phyloP scores from a whole-genome alignment of 352 stramenopile genomes.

The Phytophthora hybrid region DNA sequence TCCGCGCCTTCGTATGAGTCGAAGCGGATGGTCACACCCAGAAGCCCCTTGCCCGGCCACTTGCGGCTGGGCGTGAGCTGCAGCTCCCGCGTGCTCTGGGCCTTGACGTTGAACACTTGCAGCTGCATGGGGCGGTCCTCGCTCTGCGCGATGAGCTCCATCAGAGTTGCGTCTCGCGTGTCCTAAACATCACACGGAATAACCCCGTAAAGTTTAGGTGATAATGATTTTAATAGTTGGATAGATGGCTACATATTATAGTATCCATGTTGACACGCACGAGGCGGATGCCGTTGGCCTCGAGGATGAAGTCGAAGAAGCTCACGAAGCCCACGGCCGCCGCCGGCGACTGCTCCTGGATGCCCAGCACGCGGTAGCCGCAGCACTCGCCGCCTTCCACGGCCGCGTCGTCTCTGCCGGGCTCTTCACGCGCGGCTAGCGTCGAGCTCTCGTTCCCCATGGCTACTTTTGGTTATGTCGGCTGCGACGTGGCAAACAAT shows the following conservation, averaged over 20 bases:
- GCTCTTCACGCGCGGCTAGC: constrained; percentile 18
- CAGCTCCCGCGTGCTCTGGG: constrained; percentile 73
- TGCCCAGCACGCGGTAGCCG: constrained; percentile 96
- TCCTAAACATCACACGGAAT: constrained; percentile 42
- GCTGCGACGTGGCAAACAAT: background rate
- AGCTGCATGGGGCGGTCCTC: constrained; percentile 81
- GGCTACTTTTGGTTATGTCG: background rate
- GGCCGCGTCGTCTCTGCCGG: constrained; percentile 27
- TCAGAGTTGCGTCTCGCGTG: constrained; percentile 88
- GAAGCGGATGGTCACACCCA: constrained; percentile 98
- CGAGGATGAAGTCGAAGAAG: constrained; percentile 99
- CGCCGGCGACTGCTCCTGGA: constrained; percentile 96
- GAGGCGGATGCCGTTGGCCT: constrained; percentile 91
- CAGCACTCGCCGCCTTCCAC: constrained; percentile 68
- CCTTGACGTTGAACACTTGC: constrained; percentile 85
- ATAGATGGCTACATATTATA: no score
- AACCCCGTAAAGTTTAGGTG: no score
- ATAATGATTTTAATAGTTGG: no score
- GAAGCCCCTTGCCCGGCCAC: constrained; percentile 95
- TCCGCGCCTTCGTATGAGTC: constrained; percentile 97
- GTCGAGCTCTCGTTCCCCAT: constrained; percentile 70
- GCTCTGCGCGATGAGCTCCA: constrained; percentile 92
- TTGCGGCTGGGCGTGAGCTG: constrained; percentile 92
- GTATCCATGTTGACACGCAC: constrained; percentile 14
- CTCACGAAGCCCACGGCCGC: constrained; percentile 93